Conservation (phyloP, 108 stramenopile genomes). For the Schizochytrium sp. region DNA sequence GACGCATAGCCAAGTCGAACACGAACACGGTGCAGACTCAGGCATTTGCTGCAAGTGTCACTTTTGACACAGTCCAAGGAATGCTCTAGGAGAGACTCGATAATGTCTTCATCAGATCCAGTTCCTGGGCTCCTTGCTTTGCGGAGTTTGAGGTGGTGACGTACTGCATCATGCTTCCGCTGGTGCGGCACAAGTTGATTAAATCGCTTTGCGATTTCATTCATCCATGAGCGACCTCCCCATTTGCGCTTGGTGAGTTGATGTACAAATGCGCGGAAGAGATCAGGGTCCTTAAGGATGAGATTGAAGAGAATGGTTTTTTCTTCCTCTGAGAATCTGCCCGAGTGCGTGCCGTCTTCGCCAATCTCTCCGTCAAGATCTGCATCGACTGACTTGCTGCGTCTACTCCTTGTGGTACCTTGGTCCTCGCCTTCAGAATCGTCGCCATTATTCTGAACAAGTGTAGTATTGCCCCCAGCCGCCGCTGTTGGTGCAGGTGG, state of each 20-base stretch:
- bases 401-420: no score
- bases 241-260: conserved; percentile 46
- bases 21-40: conserved; percentile 34
- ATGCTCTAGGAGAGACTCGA: conserved; percentile 54
- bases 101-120: conserved; percentile 20
- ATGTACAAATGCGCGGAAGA: conserved; percentile 54
- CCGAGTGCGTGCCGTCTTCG: conserved; percentile 6
- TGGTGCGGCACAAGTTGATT: conserved; percentile 24
- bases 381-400: no score
- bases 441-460: no score
- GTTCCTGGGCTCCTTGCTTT: conserved; percentile 32
- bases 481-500: background rate
- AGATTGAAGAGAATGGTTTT: conserved; percentile 24
- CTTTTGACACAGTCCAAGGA: background rate
- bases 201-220: conserved; percentile 46
- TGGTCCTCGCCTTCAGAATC: no score
- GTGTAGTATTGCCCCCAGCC: background rate
- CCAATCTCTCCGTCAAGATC: no score
- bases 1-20: conserved; percentile 7
- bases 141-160: conserved; percentile 58
- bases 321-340: conserved; percentile 45
- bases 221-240: conserved; percentile 43
- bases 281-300: conserved; percentile 41
- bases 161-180: conserved; percentile 53
- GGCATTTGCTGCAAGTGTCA: conserved; percentile 46